Percentiles rank a stretch among this genome's conserved stretches.
Conservation (phyloP, 768 basidiomycete genomes). For the Clitopilus hobsonii region DNA sequence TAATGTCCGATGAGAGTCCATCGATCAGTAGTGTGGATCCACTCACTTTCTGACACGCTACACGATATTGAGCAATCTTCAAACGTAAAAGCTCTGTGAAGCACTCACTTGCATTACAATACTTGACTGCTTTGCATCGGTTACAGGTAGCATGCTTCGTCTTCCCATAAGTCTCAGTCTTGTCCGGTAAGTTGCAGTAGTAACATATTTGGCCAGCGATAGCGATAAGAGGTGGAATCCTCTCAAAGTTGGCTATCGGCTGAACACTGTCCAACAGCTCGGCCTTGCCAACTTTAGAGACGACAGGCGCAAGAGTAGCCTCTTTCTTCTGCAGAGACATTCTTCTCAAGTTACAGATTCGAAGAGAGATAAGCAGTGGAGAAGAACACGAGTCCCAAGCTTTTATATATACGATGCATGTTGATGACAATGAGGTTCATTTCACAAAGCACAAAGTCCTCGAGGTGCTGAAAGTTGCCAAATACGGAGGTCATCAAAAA, state of each 20-base stretch:
- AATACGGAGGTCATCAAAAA: too few species aligned
- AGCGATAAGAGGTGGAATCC: background rate
- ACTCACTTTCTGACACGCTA: constrained; percentile 28
- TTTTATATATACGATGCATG: too few species aligned
- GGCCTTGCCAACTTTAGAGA: background rate
- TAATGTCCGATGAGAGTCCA: constrained; percentile 2
- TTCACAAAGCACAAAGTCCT: too few species aligned
- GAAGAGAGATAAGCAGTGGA: too few species aligned
- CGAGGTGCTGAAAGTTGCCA: too few species aligned
- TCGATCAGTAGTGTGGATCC: background rate
- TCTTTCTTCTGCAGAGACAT: background rate
- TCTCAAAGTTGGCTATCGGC: background rate
- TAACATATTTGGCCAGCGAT: background rate
- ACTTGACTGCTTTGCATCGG: background rate
- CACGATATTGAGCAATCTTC: background rate
- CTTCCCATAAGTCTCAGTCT: background rate
- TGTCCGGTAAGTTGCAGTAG: background rate
- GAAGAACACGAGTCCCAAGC: too few species aligned
- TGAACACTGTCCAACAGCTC: background rate
- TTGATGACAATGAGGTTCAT: too few species aligned
- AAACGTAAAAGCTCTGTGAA: background rate
- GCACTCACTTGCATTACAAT: background rate
- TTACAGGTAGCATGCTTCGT: background rate
- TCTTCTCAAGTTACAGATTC: too few species aligned
- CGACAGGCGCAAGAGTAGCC: background rate